phyloP scores from a whole-genome alignment of 345 rosid genomes.

The Physaria fendleri region DNA sequence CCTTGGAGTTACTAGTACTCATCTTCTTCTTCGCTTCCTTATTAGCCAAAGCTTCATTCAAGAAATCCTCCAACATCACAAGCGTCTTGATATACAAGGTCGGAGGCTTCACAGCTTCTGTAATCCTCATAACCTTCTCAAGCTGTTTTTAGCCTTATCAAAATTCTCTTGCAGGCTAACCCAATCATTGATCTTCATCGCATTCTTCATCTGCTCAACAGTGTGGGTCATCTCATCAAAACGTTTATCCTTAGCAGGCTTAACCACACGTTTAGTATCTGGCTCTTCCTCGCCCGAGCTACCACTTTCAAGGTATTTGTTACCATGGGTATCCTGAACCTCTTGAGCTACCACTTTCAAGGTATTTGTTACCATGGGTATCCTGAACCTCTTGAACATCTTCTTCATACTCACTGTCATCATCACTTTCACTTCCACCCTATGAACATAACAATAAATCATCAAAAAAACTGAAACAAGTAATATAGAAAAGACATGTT shows the following conservation, averaged over 20 bases:
- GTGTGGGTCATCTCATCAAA: slow-evolving; percentile 74
- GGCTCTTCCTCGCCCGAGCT: too few relatives aligned
- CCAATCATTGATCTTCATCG: slow-evolving; percentile 95
- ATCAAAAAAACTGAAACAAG: neutral
- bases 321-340: slow-evolving; percentile 28
- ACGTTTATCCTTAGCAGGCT: slow-evolving; percentile 85
- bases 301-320: slow-evolving; percentile 38
- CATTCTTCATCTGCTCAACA: slow-evolving; percentile 73
- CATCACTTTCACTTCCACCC: slow-evolving; percentile 57
- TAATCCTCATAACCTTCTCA: slow-evolving; percentile 82
- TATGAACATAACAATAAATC: neutral
- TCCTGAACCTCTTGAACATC: slow-evolving; percentile 27
- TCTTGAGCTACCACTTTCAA: slow-evolving; percentile 45
- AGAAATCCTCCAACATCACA: slow-evolving; percentile 84
- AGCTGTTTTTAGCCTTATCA: slow-evolving; percentile 91
- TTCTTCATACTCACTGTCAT: slow-evolving; percentile 35
- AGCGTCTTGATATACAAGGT: slow-evolving; percentile 64
- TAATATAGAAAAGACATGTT: neutral
- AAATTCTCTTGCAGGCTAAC: slow-evolving; percentile 79
- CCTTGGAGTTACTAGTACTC: slow-evolving; percentile 94
- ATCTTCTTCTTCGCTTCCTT: slow-evolving; percentile 93
- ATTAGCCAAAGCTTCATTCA: slow-evolving; percentile 43
- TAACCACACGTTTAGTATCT: slow-evolving; percentile 54
- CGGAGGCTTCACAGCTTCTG: slow-evolving; percentile 62
- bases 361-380: slow-evolving; percentile 27